Evolutionary conservation across 2,329 filamentous ascomycete genomes (phyloP).

Genomic region (Catunica adiposa): DNA sequence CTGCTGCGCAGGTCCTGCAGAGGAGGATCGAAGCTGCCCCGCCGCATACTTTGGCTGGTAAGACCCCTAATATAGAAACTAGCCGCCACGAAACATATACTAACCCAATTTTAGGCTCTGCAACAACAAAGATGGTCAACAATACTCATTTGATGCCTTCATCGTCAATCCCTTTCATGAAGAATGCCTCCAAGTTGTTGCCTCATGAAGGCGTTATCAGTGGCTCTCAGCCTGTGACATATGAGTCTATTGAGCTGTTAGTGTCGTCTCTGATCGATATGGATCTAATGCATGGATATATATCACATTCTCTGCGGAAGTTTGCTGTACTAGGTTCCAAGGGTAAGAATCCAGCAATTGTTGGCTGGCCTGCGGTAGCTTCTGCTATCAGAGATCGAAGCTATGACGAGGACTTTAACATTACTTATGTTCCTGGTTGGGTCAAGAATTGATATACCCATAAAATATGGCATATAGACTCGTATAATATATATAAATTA

Average conservation of each 20-base stretch:
- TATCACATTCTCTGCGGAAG: slow-evolving; percentile 58
- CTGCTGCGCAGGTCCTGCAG: slow-evolving; percentile 49
- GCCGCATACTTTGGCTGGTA: slow-evolving; percentile 11
- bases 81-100: neutral
- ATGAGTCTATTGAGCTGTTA: slow-evolving; percentile 58
- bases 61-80: neutral
- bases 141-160: slow-evolving; percentile 9
- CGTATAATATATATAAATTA: neutral
- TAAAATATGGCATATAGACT: neutral
- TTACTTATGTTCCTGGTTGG: slow-evolving; percentile 62
- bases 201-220: slow-evolving; percentile 45
- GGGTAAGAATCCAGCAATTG: slow-evolving; percentile 44
- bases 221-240: slow-evolving; percentile 43
- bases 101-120: slow-evolving; percentile 9
- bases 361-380: slow-evolving; percentile 64
- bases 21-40: slow-evolving; percentile 36
- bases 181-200: slow-evolving; percentile 28
- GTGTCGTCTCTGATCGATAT: slow-evolving; percentile 64
- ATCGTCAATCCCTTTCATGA: neutral
- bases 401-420: slow-evolving; percentile 39
- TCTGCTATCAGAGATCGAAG: slow-evolving; percentile 47
- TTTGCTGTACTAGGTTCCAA: slow-evolving; percentile 73
- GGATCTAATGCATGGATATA: slow-evolving; percentile 66
- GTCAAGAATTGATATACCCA: slow-evolving; percentile 28
- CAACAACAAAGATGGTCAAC: slow-evolving; percentile 8